These are phyloP conservation scores for Wallacemonas sp. DNA, from an alignment of 208 protist species.

Conservation along the genomic window DNA sequence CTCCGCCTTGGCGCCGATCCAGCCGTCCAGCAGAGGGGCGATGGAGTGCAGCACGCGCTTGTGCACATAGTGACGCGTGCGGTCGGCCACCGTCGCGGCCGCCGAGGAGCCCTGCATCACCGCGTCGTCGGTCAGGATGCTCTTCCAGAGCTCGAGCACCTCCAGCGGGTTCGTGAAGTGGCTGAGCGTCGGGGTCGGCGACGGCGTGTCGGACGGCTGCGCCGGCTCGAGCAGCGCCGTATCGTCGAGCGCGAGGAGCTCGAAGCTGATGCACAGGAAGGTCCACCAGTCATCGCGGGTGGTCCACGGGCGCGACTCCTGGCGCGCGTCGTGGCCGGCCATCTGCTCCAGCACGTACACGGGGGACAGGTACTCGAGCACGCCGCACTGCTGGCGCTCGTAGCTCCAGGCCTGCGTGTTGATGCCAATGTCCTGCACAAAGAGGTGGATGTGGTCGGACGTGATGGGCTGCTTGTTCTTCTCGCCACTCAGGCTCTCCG, in stretches of 20 bases:
- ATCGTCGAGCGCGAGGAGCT: constrained; percentile 67
- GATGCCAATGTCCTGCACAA: constrained; percentile 67
- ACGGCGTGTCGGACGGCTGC: constrained; percentile 23
- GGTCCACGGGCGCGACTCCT: constrained; percentile 60
- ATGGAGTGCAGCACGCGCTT: constrained; percentile 61
- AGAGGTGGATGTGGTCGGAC: constrained; percentile 60
- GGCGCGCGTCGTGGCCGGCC: constrained; percentile 38
- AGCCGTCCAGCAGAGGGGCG: constrained; percentile 50
- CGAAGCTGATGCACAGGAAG: constrained; percentile 75
- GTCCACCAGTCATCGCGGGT: constrained; percentile 85
- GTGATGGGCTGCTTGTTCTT: constrained; percentile 26
- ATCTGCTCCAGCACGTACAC: constrained; percentile 74
- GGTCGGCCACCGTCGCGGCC: constrained; percentile 22
- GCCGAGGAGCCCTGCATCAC: constrained; percentile 3
- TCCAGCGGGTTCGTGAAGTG: constrained; percentile 55
- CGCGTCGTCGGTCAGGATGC: constrained; percentile 37
- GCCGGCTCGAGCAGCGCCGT: constrained; percentile 51
- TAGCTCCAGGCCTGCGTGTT: constrained; percentile 74
- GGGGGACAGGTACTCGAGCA: constrained; percentile 82
- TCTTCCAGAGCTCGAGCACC: constrained; percentile 65
- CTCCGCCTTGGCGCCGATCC: constrained; percentile 61
- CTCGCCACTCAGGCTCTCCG: constrained; percentile 16
- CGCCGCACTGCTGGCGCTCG: constrained; percentile 84
- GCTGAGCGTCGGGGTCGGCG: constrained; percentile 48
- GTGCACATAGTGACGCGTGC: constrained; percentile 56